Evolutionary conservation across 768 basidiomycete genomes (phyloP).

Genomic region (Panaeolus cyanescens): DNA sequence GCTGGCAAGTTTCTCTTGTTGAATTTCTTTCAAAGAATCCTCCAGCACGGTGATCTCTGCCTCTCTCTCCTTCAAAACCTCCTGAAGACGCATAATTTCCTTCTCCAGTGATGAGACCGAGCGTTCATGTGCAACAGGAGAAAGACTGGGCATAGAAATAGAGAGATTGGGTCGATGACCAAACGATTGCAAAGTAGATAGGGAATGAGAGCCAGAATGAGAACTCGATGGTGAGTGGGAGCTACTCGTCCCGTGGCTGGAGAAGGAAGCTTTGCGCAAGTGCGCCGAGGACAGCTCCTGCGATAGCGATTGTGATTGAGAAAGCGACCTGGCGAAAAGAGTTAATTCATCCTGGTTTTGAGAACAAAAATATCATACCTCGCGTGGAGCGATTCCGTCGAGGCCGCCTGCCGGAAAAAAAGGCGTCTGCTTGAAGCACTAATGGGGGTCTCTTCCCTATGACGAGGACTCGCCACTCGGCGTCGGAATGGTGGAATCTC

Average conservation of each 20-base stretch:
- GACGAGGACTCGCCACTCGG: conserved; percentile 51
- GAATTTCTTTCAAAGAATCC: conserved; percentile 42
- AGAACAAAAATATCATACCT: conserved; percentile 47
- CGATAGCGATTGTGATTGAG: conserved; percentile 94
- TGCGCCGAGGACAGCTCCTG: conserved; percentile 93
- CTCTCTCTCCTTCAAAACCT: conserved; percentile 89
- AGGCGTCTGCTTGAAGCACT: conserved; percentile 61
- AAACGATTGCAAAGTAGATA: conserved; percentile 34
- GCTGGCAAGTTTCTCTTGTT: conserved; percentile 22
- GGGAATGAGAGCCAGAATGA: conserved; percentile 56
- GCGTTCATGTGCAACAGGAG: conserved; percentile 55
- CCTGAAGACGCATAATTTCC: conserved; percentile 94
- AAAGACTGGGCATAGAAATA: conserved; percentile 51
- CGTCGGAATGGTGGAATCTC: conserved; percentile 47
- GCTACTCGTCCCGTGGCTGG: conserved; percentile 73
- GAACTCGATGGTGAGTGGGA: conserved; percentile 63
- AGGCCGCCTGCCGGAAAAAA: conserved; percentile 90
- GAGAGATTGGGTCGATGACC: conserved; percentile 56
- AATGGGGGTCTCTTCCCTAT: conserved; percentile 49
- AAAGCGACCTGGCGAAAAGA: conserved; percentile 67
- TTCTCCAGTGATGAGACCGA: conserved; percentile 86
- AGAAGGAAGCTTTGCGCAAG: conserved; percentile 81
- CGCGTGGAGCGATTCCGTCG: conserved; percentile 85
- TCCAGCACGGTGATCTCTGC: conserved; percentile 86
- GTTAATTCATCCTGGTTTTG: conserved; percentile 14